Evolutionary conservation across 257 asterid species (phyloP).

Genomic region (Gentiana straminea): DNA sequence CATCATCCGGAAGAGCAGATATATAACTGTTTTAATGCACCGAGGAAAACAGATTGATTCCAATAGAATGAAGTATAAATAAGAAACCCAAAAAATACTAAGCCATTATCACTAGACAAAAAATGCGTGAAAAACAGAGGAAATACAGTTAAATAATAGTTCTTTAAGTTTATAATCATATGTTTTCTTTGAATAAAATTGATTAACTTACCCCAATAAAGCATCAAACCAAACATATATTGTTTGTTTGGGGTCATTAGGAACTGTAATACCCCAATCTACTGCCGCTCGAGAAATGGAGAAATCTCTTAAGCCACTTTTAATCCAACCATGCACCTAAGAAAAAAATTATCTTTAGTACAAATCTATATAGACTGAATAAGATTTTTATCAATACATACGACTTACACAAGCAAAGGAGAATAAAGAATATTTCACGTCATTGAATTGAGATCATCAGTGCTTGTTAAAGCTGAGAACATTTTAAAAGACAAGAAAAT

Average conservation of each 20-base stretch:
- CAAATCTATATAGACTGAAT: neutral
- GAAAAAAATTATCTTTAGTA: slow-evolving; percentile 10
- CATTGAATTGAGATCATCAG: too few relatives aligned
- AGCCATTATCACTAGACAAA: neutral
- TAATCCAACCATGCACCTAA: slow-evolving; percentile 97
- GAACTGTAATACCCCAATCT: slow-evolving; percentile 89
- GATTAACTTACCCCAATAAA: slow-evolving; percentile 70
- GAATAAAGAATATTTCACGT: too few relatives aligned
- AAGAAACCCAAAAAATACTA: neutral
- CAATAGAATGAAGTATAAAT: slow-evolving; percentile 5
- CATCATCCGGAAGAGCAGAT: slow-evolving; percentile 78
- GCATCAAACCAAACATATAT: slow-evolving; percentile 99
- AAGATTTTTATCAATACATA: neutral
- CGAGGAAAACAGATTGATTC: slow-evolving; percentile 3
- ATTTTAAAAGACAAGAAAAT: slow-evolving; percentile 3
- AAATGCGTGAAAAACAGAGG: too few relatives aligned
- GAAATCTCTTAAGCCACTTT: slow-evolving; percentile 83
- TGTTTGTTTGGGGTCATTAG: slow-evolving; percentile 73
- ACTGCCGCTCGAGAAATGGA: slow-evolving; percentile 89
- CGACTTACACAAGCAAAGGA: too few relatives aligned
- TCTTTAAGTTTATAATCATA: neutral
- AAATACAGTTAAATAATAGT: too few relatives aligned
- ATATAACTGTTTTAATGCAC: slow-evolving; percentile 49
- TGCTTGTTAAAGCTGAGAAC: neutral
- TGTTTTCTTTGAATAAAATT: slow-evolving; percentile 9